A percentile compares a stretch with the other conserved stretches of the same genome.
phyloP scores from a whole-genome alignment of 495 filamentous ascomycete species.

The Xylaria telfairii region DNA sequence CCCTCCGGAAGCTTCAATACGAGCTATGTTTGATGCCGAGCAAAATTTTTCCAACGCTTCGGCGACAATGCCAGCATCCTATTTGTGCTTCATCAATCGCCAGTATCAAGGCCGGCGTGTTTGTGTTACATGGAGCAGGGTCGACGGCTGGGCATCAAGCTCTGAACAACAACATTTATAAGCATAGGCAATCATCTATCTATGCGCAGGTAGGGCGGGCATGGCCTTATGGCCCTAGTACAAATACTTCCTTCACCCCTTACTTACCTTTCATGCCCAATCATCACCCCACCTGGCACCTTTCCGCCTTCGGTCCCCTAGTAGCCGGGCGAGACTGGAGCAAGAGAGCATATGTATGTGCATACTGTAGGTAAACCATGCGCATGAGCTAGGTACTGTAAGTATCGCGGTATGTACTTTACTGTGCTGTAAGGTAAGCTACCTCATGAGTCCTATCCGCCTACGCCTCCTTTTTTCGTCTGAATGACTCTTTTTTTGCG shows the following conservation, averaged over 20 bases:
- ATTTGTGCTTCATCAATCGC: neutral
- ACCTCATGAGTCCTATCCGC: neutral
- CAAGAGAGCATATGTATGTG: neutral
- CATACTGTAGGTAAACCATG: too few relatives aligned
- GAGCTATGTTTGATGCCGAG: neutral
- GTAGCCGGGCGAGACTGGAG: conserved; percentile 1
- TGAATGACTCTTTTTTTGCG: neutral
- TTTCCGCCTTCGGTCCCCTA: neutral
- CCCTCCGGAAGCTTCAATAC: neutral
- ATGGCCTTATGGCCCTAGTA: neutral
- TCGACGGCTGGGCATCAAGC: conserved; percentile 15
- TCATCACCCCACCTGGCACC: neutral
- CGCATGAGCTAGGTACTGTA: neutral
- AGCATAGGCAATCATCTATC: neutral
- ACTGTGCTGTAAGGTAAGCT: too few relatives aligned
- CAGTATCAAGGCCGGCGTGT: neutral
- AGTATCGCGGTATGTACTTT: too few relatives aligned
- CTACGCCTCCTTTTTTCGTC: neutral
- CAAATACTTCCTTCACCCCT: neutral
- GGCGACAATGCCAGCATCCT: neutral
- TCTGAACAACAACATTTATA: neutral
- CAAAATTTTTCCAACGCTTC: neutral
- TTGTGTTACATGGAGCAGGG: conserved; percentile 2
- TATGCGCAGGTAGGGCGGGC: too few relatives aligned
- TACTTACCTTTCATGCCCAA: conserved; percentile 2